Evolutionary conservation across 2,329 filamentous ascomycete genomes (phyloP).

Genomic region (Stagonosporopsis vannaccii): DNA sequence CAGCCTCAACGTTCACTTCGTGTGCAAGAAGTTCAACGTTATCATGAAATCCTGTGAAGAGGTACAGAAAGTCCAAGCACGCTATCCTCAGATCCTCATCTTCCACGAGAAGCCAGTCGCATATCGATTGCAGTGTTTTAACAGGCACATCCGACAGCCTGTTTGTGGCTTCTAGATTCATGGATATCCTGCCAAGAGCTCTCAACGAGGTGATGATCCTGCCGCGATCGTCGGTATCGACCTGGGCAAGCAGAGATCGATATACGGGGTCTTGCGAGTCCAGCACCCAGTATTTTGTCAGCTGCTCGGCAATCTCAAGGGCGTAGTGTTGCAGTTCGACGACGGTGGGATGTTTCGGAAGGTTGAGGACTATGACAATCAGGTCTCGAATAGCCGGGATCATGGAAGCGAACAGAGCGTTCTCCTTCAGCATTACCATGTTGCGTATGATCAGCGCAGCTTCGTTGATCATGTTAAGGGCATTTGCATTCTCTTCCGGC

Average conservation of each 20-base stretch:
- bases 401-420: slow-evolving; percentile 80
- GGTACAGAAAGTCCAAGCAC: slow-evolving; percentile 92
- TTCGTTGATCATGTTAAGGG: slow-evolving; percentile 80
- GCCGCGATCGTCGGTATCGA: slow-evolving; percentile 73
- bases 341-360: slow-evolving; percentile 75
- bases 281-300: slow-evolving; percentile 81
- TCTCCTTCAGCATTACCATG: slow-evolving; percentile 93
- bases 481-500: slow-evolving; percentile 72
- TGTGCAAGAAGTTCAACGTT: slow-evolving; percentile 80
- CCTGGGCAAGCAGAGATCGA: slow-evolving; percentile 68
- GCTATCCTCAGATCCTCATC: slow-evolving; percentile 91
- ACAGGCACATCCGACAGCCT: slow-evolving; percentile 74
- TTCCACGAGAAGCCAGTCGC: slow-evolving; percentile 78
- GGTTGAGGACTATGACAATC: slow-evolving; percentile 79
- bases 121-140: slow-evolving; percentile 70
- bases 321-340: slow-evolving; percentile 90
- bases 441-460: slow-evolving; percentile 89
- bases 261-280: slow-evolving; percentile 80
- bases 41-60: slow-evolving; percentile 84
- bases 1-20: slow-evolving; percentile 66
- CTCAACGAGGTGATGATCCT: slow-evolving; percentile 80
- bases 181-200: slow-evolving; percentile 85
- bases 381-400: slow-evolving; percentile 80
- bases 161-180: slow-evolving; percentile 83
- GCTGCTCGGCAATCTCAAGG: slow-evolving; percentile 88